These are phyloP conservation scores for Puya raimondii DNA, from an alignment of 176 grass and related monocot species.

Conservation along the genomic window DNA sequence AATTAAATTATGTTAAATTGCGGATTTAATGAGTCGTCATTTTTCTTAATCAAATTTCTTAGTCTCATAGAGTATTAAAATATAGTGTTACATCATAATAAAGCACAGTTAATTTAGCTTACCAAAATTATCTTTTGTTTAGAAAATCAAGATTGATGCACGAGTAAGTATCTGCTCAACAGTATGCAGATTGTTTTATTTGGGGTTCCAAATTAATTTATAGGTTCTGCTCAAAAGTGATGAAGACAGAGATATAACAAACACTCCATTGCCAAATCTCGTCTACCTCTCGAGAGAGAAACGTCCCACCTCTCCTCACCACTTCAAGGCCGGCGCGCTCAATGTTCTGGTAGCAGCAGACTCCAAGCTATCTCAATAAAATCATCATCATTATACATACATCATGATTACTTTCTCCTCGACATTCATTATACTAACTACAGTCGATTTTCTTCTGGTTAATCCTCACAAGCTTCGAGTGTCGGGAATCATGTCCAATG, in stretches of 20 bases:
- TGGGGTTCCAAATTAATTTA: neutral
- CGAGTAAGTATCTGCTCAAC: neutral
- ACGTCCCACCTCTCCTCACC: constrained; percentile 20
- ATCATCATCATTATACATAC: neutral
- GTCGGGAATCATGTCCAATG: constrained; percentile 26
- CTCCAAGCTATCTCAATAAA: neutral
- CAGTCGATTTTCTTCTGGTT: too few relatives aligned
- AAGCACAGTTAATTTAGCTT: too few relatives aligned
- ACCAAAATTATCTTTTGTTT: neutral
- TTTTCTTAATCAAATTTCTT: too few relatives aligned
- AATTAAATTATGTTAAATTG: too few relatives aligned
- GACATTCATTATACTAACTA: too few relatives aligned
- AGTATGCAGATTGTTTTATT: neutral
- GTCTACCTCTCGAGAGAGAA: constrained; percentile 46
- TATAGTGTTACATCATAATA: too few relatives aligned
- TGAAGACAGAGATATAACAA: constrained; percentile 19
- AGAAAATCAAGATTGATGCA: neutral
- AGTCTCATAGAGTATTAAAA: too few relatives aligned
- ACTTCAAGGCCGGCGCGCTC: constrained; percentile 42
- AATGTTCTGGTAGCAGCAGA: constrained; percentile 26
- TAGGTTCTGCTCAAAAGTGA: constrained; percentile 34
- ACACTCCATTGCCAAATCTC: constrained; percentile 26
- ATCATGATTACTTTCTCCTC: too few relatives aligned
- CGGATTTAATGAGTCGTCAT: too few relatives aligned
- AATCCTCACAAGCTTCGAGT: constrained; percentile 22